Conservation (phyloP, 805 yeast species). For the Ogataea degrootiae region DNA sequence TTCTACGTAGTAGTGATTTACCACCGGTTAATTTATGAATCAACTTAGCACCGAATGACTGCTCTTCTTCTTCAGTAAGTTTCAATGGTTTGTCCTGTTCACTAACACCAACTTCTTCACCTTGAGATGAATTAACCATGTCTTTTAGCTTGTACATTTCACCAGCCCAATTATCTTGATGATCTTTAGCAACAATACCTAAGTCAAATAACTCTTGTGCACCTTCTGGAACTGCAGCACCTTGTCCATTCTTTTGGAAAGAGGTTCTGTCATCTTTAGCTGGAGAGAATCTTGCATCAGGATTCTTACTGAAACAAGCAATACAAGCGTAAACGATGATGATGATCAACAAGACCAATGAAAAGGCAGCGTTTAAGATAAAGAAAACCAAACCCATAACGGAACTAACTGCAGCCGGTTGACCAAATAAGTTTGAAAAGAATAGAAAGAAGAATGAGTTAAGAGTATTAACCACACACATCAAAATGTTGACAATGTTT, state of each 20-base stretch:
- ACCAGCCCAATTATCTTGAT: slow-evolving; percentile 67
- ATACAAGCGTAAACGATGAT: slow-evolving; percentile 62
- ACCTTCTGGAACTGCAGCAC: slow-evolving; percentile 24
- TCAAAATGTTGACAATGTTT: slow-evolving; percentile 67
- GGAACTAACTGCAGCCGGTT: slow-evolving; percentile 71
- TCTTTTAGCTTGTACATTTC: slow-evolving; percentile 52
- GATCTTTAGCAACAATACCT: slow-evolving; percentile 81
- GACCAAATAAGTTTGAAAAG: slow-evolving; percentile 80
- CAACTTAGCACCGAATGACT: slow-evolving; percentile 37
- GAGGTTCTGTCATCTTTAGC: slow-evolving; percentile 91
- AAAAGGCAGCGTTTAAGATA: slow-evolving; percentile 82
- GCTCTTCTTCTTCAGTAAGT: slow-evolving; percentile 31
- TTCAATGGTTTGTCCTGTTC: slow-evolving; percentile 25
- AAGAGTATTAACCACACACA: slow-evolving; percentile 65
- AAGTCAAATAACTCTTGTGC: slow-evolving; percentile 60
- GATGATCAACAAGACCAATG: slow-evolving; percentile 65
- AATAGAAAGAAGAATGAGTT: slow-evolving; percentile 84
- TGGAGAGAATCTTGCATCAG: slow-evolving; percentile 83
- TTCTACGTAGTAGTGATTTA: slow-evolving; percentile 30
- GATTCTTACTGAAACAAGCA: slow-evolving; percentile 72
- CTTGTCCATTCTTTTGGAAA: slow-evolving; percentile 48
- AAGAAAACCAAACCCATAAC: slow-evolving; percentile 92
- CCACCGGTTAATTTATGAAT: slow-evolving; percentile 41
- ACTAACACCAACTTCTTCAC: slow-evolving; percentile 11
- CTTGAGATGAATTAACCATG: slow-evolving; percentile 25